Evolutionary conservation across 768 basidiomycete species (phyloP).

Genomic region (Pleurotus djamor): DNA sequence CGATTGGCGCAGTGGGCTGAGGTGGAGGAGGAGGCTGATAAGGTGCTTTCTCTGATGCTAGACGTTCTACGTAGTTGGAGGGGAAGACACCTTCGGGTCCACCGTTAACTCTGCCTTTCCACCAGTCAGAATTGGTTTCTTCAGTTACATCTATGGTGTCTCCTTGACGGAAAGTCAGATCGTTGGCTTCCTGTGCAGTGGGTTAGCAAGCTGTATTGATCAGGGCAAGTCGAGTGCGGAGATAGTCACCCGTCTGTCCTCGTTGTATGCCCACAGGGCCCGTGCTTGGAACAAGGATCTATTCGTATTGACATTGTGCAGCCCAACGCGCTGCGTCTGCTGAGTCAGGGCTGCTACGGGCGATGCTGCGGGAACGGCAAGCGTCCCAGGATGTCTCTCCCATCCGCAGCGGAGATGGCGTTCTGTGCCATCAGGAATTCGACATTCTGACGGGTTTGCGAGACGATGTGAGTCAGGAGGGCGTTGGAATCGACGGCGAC

Average conservation of each 20-base stretch:
- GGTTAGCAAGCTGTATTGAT: background rate
- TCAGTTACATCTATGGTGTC: constrained; percentile 73
- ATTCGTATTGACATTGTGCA: constrained; percentile 10
- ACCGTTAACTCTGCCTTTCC: constrained; percentile 68
- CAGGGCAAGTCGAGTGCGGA: background rate
- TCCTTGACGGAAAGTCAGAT: constrained; percentile 71
- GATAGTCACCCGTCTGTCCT: constrained; percentile 40
- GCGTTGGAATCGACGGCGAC: constrained; percentile 18
- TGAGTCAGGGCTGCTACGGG: constrained; percentile 10
- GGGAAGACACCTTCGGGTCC: constrained; percentile 70
- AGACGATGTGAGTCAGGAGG: constrained; percentile 50
- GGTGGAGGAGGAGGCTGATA: constrained; percentile 9
- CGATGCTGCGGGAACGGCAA: constrained; percentile 23
- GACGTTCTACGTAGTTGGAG: constrained; percentile 64
- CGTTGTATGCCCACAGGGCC: constrained; percentile 68
- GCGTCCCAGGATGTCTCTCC: constrained; percentile 40
- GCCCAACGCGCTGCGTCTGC: constrained; percentile 8
- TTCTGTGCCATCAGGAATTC: constrained; percentile 50
- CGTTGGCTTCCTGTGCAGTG: constrained; percentile 58
- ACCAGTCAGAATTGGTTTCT: constrained; percentile 84
- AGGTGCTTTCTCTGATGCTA: constrained; percentile 18
- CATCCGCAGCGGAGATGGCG: constrained; percentile 45
- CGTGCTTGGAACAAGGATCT: constrained; percentile 37
- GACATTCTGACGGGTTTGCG: constrained; percentile 54
- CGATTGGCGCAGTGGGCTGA: constrained; percentile 11